A percentile compares a stretch with the other conserved stretches of the same genome.
Conservation (phyloP, 2,329 filamentous ascomycete species). For the Geosmithia flava region DNA sequence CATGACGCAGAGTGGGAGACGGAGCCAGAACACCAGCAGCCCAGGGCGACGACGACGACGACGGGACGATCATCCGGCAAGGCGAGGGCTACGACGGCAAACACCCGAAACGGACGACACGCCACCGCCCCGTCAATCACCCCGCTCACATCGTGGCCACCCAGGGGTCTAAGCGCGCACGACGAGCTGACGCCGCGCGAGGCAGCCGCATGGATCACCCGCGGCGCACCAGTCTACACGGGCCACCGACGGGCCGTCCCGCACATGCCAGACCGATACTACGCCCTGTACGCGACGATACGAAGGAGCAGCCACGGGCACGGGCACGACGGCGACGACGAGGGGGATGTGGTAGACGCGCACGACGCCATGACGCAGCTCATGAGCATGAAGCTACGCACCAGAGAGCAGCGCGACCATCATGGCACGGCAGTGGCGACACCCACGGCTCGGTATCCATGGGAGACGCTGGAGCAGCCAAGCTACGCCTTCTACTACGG, state of each 20-base stretch:
- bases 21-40: slow-evolving; percentile 1
- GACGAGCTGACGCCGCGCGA: slow-evolving; percentile 39
- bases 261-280: slow-evolving; percentile 42
- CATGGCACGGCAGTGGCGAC: too few species aligned
- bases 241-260: slow-evolving; percentile 41
- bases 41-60: slow-evolving; percentile 1
- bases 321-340: slow-evolving; percentile 8
- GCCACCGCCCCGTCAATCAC: slow-evolving; percentile 2
- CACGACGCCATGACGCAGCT: slow-evolving; percentile 46
- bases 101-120: not conserved
- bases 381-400: slow-evolving; percentile 39
- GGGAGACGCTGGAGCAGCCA: slow-evolving; percentile 64
- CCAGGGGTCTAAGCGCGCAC: slow-evolving; percentile 31
- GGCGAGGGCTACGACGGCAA: not conserved
- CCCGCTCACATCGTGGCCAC: slow-evolving; percentile 44
- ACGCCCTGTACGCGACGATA: slow-evolving; percentile 38
- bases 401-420: slow-evolving; percentile 6
- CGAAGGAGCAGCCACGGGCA: slow-evolving; percentile 28
- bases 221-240: slow-evolving; percentile 42
- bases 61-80: slow-evolving; percentile 3
- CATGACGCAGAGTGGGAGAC: slow-evolving; percentile 3
- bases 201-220: slow-evolving; percentile 45
- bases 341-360: slow-evolving; percentile 33
- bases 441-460: slow-evolving; percentile 26
- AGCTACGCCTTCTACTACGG: slow-evolving; percentile 59